Base-by-base conservation (phyloP, 352 stramenopile species). In the Phytopythium ostracodes region DNA sequence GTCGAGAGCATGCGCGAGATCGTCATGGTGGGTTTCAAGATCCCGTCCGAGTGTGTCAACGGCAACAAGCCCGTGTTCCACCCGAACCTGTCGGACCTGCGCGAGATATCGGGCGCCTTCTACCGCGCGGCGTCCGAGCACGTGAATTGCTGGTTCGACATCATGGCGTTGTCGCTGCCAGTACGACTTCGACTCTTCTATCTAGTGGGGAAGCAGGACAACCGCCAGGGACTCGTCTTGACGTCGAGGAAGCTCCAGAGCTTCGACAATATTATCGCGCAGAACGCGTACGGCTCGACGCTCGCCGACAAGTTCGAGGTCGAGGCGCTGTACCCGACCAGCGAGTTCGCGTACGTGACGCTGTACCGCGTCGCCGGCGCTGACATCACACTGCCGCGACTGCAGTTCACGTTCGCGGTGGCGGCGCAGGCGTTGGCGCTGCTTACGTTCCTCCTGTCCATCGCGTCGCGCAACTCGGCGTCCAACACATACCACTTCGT, bases 371-470 rank as follows among this genome's bases (percentile, higher is more conserved):
- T 78, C 17, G 68, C 71, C 11, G 71, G 67, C 2, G 58, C 68
- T 10, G 49, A 60, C 4, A 70, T 71, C 31, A 66, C 60, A 2
- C 55, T 78, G 27, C 71, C 71, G 0, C 35, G 71, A 52, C 53
- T 78, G 5, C 67, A 75, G 29, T 78, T 75, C 54, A 78, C 71
- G 0, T 73, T 75, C 46, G 71, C 63, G 3, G 71, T 75, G 5
- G 71, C 71, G n/a, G 68, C 60, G 10, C 68, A 78, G 64, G 63
- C 71, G 10, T 52, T 78, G 5, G 40, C 25, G 17, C 43, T 78
- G 35, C 54, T 75, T 18, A 31, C 38, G 9, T 75, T 75, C 40
- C 59, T 78, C 61, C 29, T 75, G 4, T 25, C 63, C 36, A 52
- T 78, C 27, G 65, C 63, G 14, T 22, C 63, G 0, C 53, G 54